Conservation (phyloP, 495 filamentous ascomycete genomes). For the Penicillium roqueforti region DNA sequence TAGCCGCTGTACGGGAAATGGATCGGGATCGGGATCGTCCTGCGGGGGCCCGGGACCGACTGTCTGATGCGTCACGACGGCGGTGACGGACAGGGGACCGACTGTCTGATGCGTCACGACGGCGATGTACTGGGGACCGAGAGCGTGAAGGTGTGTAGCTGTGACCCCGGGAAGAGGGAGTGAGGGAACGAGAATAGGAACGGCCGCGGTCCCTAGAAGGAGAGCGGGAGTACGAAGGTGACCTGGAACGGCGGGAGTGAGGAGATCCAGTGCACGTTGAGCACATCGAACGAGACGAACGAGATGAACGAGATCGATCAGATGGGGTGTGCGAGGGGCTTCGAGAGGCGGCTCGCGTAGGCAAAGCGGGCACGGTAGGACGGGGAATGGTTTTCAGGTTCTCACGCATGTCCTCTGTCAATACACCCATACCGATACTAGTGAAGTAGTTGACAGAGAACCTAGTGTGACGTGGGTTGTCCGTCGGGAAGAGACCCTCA, state of each 20-base stretch:
- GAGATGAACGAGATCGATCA: slow-evolving; percentile 51
- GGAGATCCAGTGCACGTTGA: slow-evolving; percentile 38
- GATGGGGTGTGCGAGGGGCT: slow-evolving; percentile 35
- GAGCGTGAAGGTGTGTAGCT: slow-evolving; percentile 37
- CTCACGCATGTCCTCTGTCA: slow-evolving; percentile 95
- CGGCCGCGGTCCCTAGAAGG: slow-evolving; percentile 32
- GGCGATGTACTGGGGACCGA: slow-evolving; percentile 32
- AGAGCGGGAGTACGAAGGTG: slow-evolving; percentile 41
- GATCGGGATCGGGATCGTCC: slow-evolving; percentile 14
- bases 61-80: slow-evolving; percentile 32
- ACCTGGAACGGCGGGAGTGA: slow-evolving; percentile 32
- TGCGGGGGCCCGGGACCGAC: slow-evolving; percentile 25
- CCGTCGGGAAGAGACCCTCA: slow-evolving; percentile 80
- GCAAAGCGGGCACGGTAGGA: slow-evolving; percentile 64
- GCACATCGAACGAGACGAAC: slow-evolving; percentile 49
- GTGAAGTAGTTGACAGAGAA: slow-evolving; percentile 99
- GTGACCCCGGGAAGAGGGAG: slow-evolving; percentile 37
- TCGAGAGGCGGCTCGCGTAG: slow-evolving; percentile 26
- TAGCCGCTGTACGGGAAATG: slow-evolving; percentile 29
- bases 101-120: slow-evolving; percentile 33
- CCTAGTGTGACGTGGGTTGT: slow-evolving; percentile 82
- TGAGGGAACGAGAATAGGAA: slow-evolving; percentile 38
- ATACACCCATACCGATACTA: slow-evolving; percentile 85
- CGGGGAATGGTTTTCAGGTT: slow-evolving; percentile 81
- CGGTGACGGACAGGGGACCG: slow-evolving; percentile 34